Evolutionary conservation across 495 filamentous ascomycete species (phyloP), one percentile per base, ranked within the genome.

Genomic region (Elaphomyces granulatus): DNA sequence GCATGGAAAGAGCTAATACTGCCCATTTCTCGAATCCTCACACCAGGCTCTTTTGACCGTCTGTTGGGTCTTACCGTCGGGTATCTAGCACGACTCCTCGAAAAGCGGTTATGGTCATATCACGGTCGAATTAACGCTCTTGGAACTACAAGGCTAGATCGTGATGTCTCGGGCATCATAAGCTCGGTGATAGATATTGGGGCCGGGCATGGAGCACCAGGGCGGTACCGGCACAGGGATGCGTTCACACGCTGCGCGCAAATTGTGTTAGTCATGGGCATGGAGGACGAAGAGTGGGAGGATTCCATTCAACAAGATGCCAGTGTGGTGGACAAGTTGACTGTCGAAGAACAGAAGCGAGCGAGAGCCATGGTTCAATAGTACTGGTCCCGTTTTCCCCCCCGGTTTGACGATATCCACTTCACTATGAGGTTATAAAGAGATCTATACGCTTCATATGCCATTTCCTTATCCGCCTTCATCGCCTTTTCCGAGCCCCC

Each of bases 251-350:
- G 75, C 44, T 83, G 83, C 41, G 68, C 74, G 45, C 87, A 98
- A 68, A 82, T 96, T 45, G 75, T 79, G 35, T 71, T 94, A 60
- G 72, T 94, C 3, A 83, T 93, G 51, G 87, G 87, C 44, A 93
- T 95, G 87, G 90, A 98, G 55, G 87, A 92, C 14, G 90, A 98
- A 41, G 92, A 98, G 59, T 94, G 87, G 84, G 84, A 87, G 36
- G 88, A 88, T 56, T 54, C 82, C 15, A 20, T 64, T 16, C 38
- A 41, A n/a, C 60, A 65, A 38, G 64, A 61, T 12, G 58, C 52
- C 3, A 60, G 60, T 28, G 62, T 64, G 6, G 61, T 62, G 21
- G 61, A 61, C 31, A 70, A 63, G 45, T 49, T 84, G 39, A 68
- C 69, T 51, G 51, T 43, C n/a, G 78, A 78, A 28, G 80, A 83